Conservation (phyloP, 2,329 filamentous ascomycete genomes). For the Diaporthe amygdali region DNA sequence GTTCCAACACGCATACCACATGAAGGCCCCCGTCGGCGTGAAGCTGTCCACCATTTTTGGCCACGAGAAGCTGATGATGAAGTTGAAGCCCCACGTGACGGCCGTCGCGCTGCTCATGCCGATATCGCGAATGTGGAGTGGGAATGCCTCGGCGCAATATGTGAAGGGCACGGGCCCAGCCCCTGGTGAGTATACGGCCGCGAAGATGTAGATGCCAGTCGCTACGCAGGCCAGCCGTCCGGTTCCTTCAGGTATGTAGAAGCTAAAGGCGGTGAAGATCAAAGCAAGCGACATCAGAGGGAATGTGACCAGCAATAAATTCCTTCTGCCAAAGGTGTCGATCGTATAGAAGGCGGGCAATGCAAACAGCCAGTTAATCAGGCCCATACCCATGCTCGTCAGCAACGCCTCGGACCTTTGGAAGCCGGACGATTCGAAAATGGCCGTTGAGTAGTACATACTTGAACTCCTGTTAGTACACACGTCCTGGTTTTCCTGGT, state of each 20-base stretch:
- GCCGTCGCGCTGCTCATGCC: conserved; percentile 53
- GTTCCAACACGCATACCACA: conserved; percentile 61
- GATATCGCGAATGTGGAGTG: conserved; percentile 55
- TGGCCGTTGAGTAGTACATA: not conserved
- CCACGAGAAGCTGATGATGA: conserved; percentile 40
- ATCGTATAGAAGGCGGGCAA: conserved; percentile 64
- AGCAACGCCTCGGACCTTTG: not conserved
- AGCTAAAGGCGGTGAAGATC: conserved; percentile 54
- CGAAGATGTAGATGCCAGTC: conserved; percentile 62
- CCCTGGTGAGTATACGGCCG: conserved; percentile 54
- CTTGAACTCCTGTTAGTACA: not conserved
- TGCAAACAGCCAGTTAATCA: conserved; percentile 70
- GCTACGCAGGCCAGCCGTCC: conserved; percentile 54
- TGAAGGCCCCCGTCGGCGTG: conserved; percentile 53
- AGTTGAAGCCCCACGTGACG: conserved; percentile 4
- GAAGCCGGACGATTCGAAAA: not conserved
- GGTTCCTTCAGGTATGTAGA: conserved; percentile 43
- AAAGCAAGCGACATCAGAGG: conserved; percentile 12
- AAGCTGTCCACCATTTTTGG: conserved; percentile 46
- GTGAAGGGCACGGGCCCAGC: conserved; percentile 39
- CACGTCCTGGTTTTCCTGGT: not conserved
- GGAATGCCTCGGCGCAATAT: conserved; percentile 61
- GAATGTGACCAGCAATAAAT: conserved; percentile 15
- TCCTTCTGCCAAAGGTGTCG: conserved; percentile 70
- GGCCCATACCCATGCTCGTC: conserved; percentile 17